A percentile compares a stretch with the other conserved stretches of the same genome.
Evolutionary conservation across 2,329 filamentous ascomycete species (phyloP).

Genomic region (Tolypocladium capitatum): DNA sequence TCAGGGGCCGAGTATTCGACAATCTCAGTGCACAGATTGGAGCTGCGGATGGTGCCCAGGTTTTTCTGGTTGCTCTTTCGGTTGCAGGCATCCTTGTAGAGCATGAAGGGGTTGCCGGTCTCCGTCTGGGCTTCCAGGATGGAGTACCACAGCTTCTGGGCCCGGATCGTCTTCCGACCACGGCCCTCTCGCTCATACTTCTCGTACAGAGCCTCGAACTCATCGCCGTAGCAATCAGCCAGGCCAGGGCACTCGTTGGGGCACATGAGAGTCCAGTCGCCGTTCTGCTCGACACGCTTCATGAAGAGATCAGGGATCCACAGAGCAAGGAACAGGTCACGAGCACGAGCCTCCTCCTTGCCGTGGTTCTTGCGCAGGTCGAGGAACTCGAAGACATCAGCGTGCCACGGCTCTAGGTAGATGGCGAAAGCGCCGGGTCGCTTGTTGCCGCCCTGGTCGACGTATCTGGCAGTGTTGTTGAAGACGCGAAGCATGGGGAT

Average conservation of each 20-base stretch:
- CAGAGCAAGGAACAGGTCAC: constrained; percentile 92
- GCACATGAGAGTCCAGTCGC: constrained; percentile 95
- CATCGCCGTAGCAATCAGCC: constrained; percentile 92
- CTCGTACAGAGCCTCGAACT: constrained; percentile 91
- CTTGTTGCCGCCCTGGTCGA: constrained; percentile 99
- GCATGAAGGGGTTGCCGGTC: constrained; percentile 98
- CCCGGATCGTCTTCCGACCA: constrained; percentile 83
- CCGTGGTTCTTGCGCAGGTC: constrained; percentile 98
- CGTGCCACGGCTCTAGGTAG: constrained; percentile 98
- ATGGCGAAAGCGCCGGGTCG: constrained; percentile 96
- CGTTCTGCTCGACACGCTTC: constrained; percentile 97
- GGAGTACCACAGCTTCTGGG: constrained; percentile 98
- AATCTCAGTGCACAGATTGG: constrained; percentile 97
- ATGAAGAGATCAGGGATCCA: constrained; percentile 99
- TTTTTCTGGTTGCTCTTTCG: constrained; percentile 99
- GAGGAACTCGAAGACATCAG: constrained; percentile 93
- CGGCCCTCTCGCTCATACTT: constrained; percentile 80
- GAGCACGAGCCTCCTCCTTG: constrained; percentile 93
- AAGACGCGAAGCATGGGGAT: constrained; percentile 97
- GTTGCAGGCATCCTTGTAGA: constrained; percentile 98
- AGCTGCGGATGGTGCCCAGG: constrained; percentile 93
- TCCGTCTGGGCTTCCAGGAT: constrained; percentile 97
- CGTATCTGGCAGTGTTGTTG: constrained; percentile 98
- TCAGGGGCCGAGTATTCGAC: constrained; percentile 95
- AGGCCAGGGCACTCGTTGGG: constrained; percentile 92